Conservation (phyloP, 495 filamentous ascomycete genomes). For the Penicillium psychrofluorescens region DNA sequence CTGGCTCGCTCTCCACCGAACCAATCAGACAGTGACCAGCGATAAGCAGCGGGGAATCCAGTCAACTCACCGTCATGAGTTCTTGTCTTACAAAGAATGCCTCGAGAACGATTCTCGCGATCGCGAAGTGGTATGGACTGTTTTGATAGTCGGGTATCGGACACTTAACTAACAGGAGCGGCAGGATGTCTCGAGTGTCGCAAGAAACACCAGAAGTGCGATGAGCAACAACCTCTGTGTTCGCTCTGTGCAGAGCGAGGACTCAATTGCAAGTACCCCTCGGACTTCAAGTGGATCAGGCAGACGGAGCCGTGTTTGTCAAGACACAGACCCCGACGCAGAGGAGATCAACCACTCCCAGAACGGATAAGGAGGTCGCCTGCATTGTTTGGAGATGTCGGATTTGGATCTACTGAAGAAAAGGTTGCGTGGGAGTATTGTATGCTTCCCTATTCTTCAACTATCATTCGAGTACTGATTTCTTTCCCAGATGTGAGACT, state of each 20-base stretch:
- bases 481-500: constrained; percentile 14
- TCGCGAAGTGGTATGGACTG: constrained; percentile 14
- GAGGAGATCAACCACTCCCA: not conserved
- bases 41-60: constrained; percentile 5
- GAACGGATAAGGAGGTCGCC: not conserved
- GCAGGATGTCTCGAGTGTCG: constrained; percentile 20
- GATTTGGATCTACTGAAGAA: constrained; percentile 14
- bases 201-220: constrained; percentile 19
- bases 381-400: not conserved
- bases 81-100: constrained; percentile 5
- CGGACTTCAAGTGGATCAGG: constrained; percentile 15
- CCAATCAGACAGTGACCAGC: not conserved
- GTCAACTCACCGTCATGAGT: not conserved
- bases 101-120: constrained; percentile 11
- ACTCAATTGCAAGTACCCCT: constrained; percentile 15
- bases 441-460: constrained; percentile 1
- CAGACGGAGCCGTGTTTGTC: constrained; percentile 7
- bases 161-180: too few relatives aligned
- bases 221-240: constrained; percentile 14
- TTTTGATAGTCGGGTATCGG: not conserved
- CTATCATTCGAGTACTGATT: not conserved
- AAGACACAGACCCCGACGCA: constrained; percentile 13
- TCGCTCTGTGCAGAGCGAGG: constrained; percentile 11
- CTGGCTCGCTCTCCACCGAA: too few relatives aligned
- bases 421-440: constrained; percentile 21